Base-by-base conservation (phyloP, 371 early-diverging fungal species). In the Synchytrium microbalum region DNA sequence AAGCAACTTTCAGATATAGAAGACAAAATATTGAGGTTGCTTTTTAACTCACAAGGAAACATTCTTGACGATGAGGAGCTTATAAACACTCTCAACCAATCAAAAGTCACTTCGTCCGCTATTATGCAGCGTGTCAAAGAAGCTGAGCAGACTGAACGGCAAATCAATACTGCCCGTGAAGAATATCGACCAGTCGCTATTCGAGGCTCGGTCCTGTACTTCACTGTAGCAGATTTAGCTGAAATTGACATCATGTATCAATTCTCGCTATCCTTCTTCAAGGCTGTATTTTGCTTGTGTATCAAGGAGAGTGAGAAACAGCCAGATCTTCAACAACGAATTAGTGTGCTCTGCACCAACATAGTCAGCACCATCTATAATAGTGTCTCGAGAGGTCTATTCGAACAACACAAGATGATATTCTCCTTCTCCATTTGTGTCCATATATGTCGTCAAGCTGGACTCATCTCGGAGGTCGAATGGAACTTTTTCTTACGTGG, bases 241-340 rank as follows among this genome's bases (percentile, higher is more conserved):
- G 80, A 80, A 58, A 75, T 82, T 24, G 83, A 82, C 61, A 71
- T 79, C 1, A 82, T 82, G 83, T 82, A 82, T 61, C 80, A 80
- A 61, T 82, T 82, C 64, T 79, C 79, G 8, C 71, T 82, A 19
- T 79, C 79, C 59, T 82, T 80, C 69, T 82, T 82, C 67, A 80
- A 79, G 59, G 76, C 76, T 56, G 65, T 82, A 14, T 82, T 82
- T 69, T 74, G 68, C 65, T 72, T 71, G 61, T 77, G 76, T 57
- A 82, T 82, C 55, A 55, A 72, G 19, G 75, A 80, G n/a, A 70
- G 75, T 29, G 76, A 75, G 58, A 78, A 78, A 56, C 58, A 67
- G 2, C 75, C 76, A 10, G 74, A 80, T 57, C 62, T 82, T 13
- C 71, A 70, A 38, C 26, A 55, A 25, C 64, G 78, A 16, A 78